These are phyloP conservation scores for Trametes cingulata DNA, from an alignment of 768 basidiomycete species.

Conservation along the genomic window DNA sequence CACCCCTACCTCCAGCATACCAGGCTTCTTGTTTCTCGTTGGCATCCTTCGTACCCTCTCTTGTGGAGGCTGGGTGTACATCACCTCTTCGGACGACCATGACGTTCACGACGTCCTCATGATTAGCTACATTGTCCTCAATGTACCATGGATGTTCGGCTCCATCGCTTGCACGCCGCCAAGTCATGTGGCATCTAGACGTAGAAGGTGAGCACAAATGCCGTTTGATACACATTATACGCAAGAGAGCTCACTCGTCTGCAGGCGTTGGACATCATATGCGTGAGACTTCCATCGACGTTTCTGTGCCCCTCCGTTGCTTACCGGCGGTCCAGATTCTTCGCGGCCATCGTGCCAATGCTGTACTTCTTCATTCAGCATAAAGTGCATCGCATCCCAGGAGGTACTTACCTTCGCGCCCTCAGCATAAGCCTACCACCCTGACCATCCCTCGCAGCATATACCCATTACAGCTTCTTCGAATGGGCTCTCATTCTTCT, in stretches of 20 bases:
- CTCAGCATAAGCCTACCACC: no score
- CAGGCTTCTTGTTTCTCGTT: slow-evolving; percentile 52
- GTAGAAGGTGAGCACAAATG: slow-evolving; percentile 48
- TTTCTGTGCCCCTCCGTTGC: background rate
- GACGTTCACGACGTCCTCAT: slow-evolving; percentile 85
- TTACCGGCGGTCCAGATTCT: slow-evolving; percentile 55
- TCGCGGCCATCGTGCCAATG: slow-evolving; percentile 66
- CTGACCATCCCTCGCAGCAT: no score
- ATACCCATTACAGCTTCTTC: slow-evolving; percentile 82
- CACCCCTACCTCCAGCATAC: slow-evolving; percentile 41
- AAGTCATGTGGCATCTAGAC: slow-evolving; percentile 40
- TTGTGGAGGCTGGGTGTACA: slow-evolving; percentile 92
- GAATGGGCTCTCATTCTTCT: slow-evolving; percentile 83
- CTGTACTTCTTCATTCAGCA: slow-evolving; percentile 87
- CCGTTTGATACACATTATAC: background rate
- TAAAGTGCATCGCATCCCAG: slow-evolving; percentile 75
- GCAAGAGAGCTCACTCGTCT: background rate
- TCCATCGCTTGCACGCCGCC: slow-evolving; percentile 57
- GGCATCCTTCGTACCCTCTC: slow-evolving; percentile 75
- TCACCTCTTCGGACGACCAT: slow-evolving; percentile 83
- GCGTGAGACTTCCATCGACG: slow-evolving; percentile 40
- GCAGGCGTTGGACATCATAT: slow-evolving; percentile 54
- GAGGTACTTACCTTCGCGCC: no score
- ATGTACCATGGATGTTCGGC: slow-evolving; percentile 88
- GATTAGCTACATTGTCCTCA: slow-evolving; percentile 83